Evolutionary conservation across 495 filamentous ascomycete genomes (phyloP).

Genomic region (Daldinia bambusicola): DNA sequence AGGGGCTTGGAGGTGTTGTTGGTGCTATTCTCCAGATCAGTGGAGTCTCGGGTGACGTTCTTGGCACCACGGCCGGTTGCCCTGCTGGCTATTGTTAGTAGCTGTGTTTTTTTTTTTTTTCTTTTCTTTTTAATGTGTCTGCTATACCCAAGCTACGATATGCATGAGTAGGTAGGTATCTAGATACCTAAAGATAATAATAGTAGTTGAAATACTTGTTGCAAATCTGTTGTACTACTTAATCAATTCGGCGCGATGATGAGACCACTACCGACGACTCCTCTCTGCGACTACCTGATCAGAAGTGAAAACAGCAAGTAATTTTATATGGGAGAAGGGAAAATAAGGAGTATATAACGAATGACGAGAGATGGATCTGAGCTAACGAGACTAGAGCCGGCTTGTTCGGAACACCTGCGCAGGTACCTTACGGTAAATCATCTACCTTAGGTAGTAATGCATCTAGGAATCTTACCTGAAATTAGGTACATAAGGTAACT

Average conservation of each 20-base stretch:
- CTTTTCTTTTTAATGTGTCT: conserved; percentile 4
- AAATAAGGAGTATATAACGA: neutral
- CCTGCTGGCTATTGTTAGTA: conserved; percentile 50
- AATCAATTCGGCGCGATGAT: neutral
- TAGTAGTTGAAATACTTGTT: conserved; percentile 11
- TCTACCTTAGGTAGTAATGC: no score
- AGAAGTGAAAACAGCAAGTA: neutral
- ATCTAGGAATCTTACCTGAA: no score
- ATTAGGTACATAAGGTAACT: no score
- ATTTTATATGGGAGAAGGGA: neutral
- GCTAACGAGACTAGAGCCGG: neutral
- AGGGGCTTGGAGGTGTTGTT: conserved; percentile 72
- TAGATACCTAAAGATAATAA: conserved; percentile 4
- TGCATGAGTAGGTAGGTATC: neutral
- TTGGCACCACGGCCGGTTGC: conserved; percentile 62
- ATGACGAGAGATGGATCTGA: neutral
- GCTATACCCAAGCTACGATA: conserved; percentile 33
- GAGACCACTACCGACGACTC: neutral
- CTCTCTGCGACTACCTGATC: neutral
- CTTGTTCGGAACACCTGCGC: neutral
- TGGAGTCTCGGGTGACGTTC: conserved; percentile 57
- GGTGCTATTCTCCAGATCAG: conserved; percentile 66
- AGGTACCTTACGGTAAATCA: neutral
- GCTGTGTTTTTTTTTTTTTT: no score
- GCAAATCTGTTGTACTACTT: neutral